Base-by-base conservation (phyloP, 2,329 filamentous ascomycete genomes). In the Trichoderma sp. region DNA sequence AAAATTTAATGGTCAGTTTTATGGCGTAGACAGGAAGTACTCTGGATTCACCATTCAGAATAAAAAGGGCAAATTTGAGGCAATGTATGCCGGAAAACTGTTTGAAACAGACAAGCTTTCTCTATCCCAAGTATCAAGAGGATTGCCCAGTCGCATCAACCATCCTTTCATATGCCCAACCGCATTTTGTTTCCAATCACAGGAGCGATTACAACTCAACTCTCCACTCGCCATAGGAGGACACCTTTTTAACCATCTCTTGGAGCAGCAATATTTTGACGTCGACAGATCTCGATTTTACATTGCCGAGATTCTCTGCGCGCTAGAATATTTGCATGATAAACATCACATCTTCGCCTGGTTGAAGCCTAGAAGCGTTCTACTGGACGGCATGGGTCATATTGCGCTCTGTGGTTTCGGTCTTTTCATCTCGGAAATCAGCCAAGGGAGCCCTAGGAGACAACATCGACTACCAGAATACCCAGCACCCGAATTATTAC, bases 81-180 rank as follows among this genome's bases (percentile, higher is more conserved):
- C 8, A 35, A 63, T 33, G 29, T 33, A 63, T 33, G 14, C 29
- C 21, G 29, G 4, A 1, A 33, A 33, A 35, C 0, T 1, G 0
- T 33, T 63, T 35, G 8, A n/a, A 33, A n/a, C 29, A 12, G 59
- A 63, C 11, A 8, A 12, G 11, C 29, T 0, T 33, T 35, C 6
- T 35, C 59, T 14, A 14, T 63, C 18, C 3, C 27, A 63, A 21
- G 18, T 12, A 12, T 33, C 59, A 21, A 21, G 16, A 0, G 59
- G 3, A n/a, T 35, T 63, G 9, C 59, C 59, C 21, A 11, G 7
- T 21, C 95, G 97, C 87, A 97, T 97, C 87, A 97, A 97, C 89
- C 97, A 97, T 81, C 95, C 95, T 3, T 97, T 97, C 85, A 97
- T 97, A 81, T 95, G 96, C 11, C 94, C 95, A 7, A 89, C 97